Evolutionary conservation across 2,329 filamentous ascomycete species (phyloP), one percentile per base, ranked within the genome.

Genomic region (Helotiales sp.): DNA sequence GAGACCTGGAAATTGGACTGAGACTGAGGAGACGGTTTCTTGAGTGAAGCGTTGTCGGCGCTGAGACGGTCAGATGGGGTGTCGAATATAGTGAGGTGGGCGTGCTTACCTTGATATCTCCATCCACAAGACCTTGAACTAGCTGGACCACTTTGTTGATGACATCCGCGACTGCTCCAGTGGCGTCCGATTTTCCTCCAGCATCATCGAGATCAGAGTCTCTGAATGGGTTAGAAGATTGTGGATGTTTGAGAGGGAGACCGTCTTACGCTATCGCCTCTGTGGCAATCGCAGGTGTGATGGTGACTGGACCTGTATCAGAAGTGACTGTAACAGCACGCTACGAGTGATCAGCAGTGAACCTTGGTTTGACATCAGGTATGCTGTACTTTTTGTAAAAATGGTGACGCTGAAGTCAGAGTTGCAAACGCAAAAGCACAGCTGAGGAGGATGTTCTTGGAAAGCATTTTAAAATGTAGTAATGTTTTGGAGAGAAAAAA

Each of bases 1-100:
- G n/a, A 51, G 40, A 6, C 54, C 54, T 13, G 58, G 58, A 30
- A 63, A 63, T 15, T 58, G 36, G 10, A 38, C 25, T 2, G 50
- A 42, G 8, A 61, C 53, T 10, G 58, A 24, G 9, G 51, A 27
- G 9, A 61, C 58, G 7, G 55, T 59, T n/a, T 61, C 58, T 48
- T 63, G 55, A 2, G 61, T 63, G 56, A 63, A 61, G n/a, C 55
- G 47, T 50, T 57, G 56, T 9, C 61, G 61, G 24, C 55, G 58
- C 51, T 61, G 27, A 40, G 17, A 40, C 10, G 42, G 33, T 24
- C 6, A 30, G 12, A 22, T 5, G n/a, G 1, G 10, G n/a, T 9
- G 22, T 24, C 25, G 19, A 15, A 3, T 17, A 31, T n/a, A 33
- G 25, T 5, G 33, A 49, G 7, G 19, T 30, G 15, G 31, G n/a